Conservation (phyloP, 495 filamentous ascomycete species). For the Penicillium verhagenii region DNA sequence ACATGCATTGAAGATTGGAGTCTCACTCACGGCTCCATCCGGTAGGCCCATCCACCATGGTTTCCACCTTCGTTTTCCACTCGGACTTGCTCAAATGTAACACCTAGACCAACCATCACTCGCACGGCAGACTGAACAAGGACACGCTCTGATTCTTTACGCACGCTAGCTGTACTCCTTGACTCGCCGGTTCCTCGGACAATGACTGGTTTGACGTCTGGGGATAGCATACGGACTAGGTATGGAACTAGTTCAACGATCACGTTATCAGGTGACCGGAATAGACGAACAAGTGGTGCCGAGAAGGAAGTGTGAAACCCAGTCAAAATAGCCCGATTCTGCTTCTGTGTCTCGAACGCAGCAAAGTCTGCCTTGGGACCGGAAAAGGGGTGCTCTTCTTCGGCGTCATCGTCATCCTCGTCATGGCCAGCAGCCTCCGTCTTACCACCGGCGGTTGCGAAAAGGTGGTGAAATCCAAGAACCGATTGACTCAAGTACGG, state of each 20-base stretch:
- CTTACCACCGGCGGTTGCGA: slow-evolving; percentile 57
- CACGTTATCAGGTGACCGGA: slow-evolving; percentile 71
- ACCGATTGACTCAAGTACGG: slow-evolving; percentile 83
- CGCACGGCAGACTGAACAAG: slow-evolving; percentile 77
- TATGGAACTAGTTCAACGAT: slow-evolving; percentile 82
- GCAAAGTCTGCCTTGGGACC: slow-evolving; percentile 76
- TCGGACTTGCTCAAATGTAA: slow-evolving; percentile 77
- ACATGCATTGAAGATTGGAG: background rate
- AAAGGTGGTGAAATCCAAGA: slow-evolving; percentile 89
- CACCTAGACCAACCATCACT: slow-evolving; percentile 74
- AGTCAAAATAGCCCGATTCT: slow-evolving; percentile 56
- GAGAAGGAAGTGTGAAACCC: slow-evolving; percentile 57
- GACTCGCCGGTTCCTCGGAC: slow-evolving; percentile 68
- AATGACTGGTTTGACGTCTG: slow-evolving; percentile 89
- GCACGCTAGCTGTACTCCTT: slow-evolving; percentile 74
- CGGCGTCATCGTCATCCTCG: slow-evolving; percentile 50
- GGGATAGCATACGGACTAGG: slow-evolving; percentile 76
- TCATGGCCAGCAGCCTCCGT: slow-evolving; percentile 28
- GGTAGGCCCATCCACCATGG: slow-evolving; percentile 72
- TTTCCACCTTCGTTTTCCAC: slow-evolving; percentile 64
- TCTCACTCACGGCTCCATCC: slow-evolving; percentile 85
- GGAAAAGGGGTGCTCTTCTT: slow-evolving; percentile 67
- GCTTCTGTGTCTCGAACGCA: slow-evolving; percentile 73
- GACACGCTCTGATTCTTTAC: slow-evolving; percentile 76
- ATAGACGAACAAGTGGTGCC: slow-evolving; percentile 63